A percentile compares a stretch with the other conserved stretches of the same genome.
Evolutionary conservation across 2,329 filamentous ascomycete species (phyloP).

Genomic region (Ophiocordyceps polyrhachis-furcata): DNA sequence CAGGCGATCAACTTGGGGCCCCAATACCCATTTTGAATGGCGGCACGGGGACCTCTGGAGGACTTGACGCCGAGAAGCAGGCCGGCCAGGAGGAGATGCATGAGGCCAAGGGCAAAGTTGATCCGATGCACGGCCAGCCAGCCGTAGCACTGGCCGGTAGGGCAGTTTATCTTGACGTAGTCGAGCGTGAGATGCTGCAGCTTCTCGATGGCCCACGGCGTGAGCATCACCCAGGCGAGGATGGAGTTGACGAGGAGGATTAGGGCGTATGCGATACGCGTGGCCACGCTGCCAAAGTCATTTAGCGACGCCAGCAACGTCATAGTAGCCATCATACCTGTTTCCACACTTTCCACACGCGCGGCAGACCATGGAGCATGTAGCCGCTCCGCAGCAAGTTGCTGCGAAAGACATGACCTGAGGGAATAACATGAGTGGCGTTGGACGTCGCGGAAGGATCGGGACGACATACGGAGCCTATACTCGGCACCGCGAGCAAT

Average conservation of each 20-base stretch:
- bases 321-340: slow-evolving; percentile 34
- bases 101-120: slow-evolving; percentile 90
- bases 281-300: slow-evolving; percentile 54
- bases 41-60: slow-evolving; percentile 72
- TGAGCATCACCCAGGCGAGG: slow-evolving; percentile 97
- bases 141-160: slow-evolving; percentile 78
- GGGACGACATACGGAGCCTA: slow-evolving; percentile 52
- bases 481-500: slow-evolving; percentile 70
- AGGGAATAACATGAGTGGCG: not conserved
- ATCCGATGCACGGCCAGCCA: slow-evolving; percentile 95
- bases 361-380: slow-evolving; percentile 88
- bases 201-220: slow-evolving; percentile 94
- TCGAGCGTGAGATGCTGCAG: slow-evolving; percentile 81
- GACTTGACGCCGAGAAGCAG: slow-evolving; percentile 73
- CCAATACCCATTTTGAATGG: slow-evolving; percentile 97
- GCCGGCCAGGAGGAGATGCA: slow-evolving; percentile 73
- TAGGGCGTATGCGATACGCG: slow-evolving; percentile 88
- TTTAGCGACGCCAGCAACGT: not conserved
- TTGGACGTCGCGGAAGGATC: not conserved
- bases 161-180: slow-evolving; percentile 89
- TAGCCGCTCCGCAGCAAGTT: slow-evolving; percentile 91
- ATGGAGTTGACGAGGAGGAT: slow-evolving; percentile 94
- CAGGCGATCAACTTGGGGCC: slow-evolving; percentile 87
- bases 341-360: slow-evolving; percentile 95
- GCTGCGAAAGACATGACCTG: slow-evolving; percentile 61